A percentile compares a stretch with the other conserved stretches of the same genome.
phyloP scores from a whole-genome alignment of 140 eudicot genomes.

The Bidens hawaiensis region DNA sequence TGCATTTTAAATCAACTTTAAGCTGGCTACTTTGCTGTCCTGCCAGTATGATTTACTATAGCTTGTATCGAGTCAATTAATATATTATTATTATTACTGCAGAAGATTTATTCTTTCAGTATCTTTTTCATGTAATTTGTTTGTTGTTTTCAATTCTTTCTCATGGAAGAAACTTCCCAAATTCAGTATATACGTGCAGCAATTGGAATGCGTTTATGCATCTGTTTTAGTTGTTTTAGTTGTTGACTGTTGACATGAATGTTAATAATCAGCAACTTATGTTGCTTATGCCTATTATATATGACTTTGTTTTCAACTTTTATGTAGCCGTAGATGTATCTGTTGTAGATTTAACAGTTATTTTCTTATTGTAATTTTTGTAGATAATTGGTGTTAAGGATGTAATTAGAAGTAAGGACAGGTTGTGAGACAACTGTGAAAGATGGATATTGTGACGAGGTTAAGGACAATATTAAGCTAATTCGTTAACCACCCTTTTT shows the following conservation, averaged over 20 bases:
- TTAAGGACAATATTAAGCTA: conserved; percentile 23
- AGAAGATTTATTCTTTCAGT: background rate
- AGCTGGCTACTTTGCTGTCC: background rate
- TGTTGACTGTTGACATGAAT: no score
- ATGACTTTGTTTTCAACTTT: conserved; percentile 8
- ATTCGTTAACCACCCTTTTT: background rate
- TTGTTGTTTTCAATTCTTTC: conserved; percentile 10
- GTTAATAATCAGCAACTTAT: no score
- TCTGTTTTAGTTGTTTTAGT: no score
- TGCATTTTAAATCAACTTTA: no score
- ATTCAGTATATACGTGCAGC: conserved; percentile 71
- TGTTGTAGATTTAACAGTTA: conserved; percentile 31
- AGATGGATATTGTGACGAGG: conserved; percentile 96
- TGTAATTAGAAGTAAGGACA: conserved; percentile 67
- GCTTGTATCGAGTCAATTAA: background rate
- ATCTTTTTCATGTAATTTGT: conserved; percentile 12
- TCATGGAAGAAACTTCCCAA: conserved; percentile 81
- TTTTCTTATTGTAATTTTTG: conserved; percentile 10
- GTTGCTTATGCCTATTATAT: conserved; percentile 4
- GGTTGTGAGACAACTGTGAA: no score
- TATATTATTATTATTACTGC: background rate
- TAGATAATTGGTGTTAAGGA: conserved; percentile 90
- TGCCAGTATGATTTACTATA: background rate
- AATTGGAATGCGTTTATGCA: conserved; percentile 84
- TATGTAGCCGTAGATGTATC: background rate